Conservation (phyloP, 371 early-diverging fungal species). For the Rhizopus sp. region DNA sequence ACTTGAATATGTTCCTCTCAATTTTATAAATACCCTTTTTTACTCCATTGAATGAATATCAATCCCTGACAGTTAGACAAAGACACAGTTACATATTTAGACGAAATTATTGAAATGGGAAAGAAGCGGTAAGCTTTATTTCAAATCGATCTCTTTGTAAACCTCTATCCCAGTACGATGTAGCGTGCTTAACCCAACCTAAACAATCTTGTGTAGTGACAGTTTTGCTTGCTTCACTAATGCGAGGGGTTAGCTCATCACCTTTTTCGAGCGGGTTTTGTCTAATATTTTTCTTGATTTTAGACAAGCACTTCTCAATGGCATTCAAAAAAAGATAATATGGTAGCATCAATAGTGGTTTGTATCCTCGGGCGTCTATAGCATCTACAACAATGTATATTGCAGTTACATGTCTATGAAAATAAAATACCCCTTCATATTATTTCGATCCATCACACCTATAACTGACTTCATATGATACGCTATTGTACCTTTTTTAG, state of each 20-base stretch:
- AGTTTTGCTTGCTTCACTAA: constrained; percentile 2
- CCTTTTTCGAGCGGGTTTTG: constrained; percentile 7
- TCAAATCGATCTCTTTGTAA: constrained; percentile 1
- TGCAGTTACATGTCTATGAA: constrained; percentile 10
- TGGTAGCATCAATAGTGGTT: constrained; percentile 10
- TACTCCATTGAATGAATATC: constrained; percentile 7
- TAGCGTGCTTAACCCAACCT: constrained; percentile 3
- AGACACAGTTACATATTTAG: background rate
- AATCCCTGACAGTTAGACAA: background rate
- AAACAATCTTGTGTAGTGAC: constrained; percentile 7
- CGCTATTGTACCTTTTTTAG: constrained; percentile 12
- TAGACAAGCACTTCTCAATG: constrained; percentile 17
- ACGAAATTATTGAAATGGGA: background rate
- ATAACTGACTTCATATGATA: constrained; percentile 12
- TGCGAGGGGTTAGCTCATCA: constrained; percentile 5
- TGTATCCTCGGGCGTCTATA: constrained; percentile 6
- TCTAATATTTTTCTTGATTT: constrained; percentile 8
- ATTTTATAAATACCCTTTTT: background rate
- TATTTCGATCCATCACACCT: constrained; percentile 11
- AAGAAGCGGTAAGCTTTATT: background rate
- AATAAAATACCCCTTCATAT: constrained; percentile 12
- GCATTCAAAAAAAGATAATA: constrained; percentile 16
- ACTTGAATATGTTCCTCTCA: constrained; percentile 13
- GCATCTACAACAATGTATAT: constrained; percentile 12
- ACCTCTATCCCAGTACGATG: constrained; percentile 5